phyloP scores from a whole-genome alignment of 148 eudicot genomes.

The Spergularia bocconei region DNA sequence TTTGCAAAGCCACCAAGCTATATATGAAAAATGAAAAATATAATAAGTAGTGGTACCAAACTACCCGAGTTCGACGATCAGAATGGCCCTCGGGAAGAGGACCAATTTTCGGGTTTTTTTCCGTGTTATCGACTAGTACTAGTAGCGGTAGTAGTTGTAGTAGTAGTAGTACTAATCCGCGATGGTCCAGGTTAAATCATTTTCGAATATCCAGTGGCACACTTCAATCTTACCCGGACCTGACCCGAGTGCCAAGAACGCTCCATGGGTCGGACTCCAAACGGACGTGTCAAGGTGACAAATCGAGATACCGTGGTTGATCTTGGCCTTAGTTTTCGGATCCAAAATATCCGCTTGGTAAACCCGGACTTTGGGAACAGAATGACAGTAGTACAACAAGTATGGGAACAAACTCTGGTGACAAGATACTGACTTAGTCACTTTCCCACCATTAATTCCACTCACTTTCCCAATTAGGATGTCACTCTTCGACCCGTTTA shows the following conservation, averaged over 20 bases:
- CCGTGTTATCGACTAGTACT: not conserved
- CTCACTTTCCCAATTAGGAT: constrained; percentile 59
- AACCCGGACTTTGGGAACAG: constrained; percentile 82
- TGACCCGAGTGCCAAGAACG: constrained; percentile 67
- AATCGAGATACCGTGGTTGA: constrained; percentile 80
- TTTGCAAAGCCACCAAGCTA: constrained; percentile 36
- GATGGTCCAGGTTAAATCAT: constrained; percentile 75
- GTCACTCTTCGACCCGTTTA: constrained; percentile 43
- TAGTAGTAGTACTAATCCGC: constrained; percentile 40
- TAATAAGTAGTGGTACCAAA: no score
- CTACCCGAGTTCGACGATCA: not conserved
- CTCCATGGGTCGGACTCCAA: constrained; percentile 85
- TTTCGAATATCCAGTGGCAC: constrained; percentile 94
- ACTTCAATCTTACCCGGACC: constrained; percentile 88
- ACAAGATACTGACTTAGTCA: constrained; percentile 73
- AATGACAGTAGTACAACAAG: constrained; percentile 78
- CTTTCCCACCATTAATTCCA: constrained; percentile 70
- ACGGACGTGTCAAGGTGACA: constrained; percentile 82
- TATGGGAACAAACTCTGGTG: constrained; percentile 83
- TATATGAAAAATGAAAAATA: not conserved
- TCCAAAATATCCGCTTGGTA: constrained; percentile 82
- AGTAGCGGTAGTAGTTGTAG: not conserved
- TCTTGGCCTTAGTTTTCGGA: constrained; percentile 43
- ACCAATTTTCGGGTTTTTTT: constrained; percentile 14
- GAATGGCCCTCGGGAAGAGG: constrained; percentile 26